Base-by-base conservation (phyloP, 2,329 filamentous ascomycete species). In the Teratosphaeria gauchensis region DNA sequence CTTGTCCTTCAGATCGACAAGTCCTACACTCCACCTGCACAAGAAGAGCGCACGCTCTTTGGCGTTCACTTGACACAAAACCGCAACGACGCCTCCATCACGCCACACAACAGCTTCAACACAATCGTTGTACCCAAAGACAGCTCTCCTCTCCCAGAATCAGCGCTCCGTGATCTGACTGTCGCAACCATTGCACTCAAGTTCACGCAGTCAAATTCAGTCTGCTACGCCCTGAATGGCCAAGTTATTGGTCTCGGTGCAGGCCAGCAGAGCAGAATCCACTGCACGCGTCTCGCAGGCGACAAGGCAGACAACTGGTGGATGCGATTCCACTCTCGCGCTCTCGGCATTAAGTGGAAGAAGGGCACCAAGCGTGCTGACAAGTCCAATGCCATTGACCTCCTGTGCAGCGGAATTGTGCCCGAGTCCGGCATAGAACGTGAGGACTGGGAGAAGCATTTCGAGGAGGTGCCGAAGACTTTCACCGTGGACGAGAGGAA, bases 261-360 rank as follows among this genome's bases (percentile, higher is more conserved):
- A 58, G 94, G 94, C 61, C 94, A 99, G 77, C 94, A 99, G 78
- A 95, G 90, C 62, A 88, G 94, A 67, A 99, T 99, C 68, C 94
- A 99, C 82, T 99, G 94, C 84, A 99, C 94, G 51, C 88, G 94
- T 65, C 84, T 99, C 56, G 94, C 94, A 11, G 94, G 94, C 61
- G 92, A 97, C 80, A 99, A 99, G 82, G 90, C 92, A 54, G 94
- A 99, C 77, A 96, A 95, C 82, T 97, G 92, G 92, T 99, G 92
- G 94, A 88, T 99, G 82, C 89, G 94, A 70, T 97, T 97, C 85
- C 89, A 96, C 80, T 87, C 90, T 67, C 87, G 90, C 56, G 89
- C 94, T 12, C 82, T 97, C 55, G 82, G 80, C 71, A 87, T 99
- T 74, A 89, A 92, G 80, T 99, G 91, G 90, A 96, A 96, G 83